phyloP scores from a whole-genome alignment of 2,329 filamentous ascomycete species.

The Cadophora malorum region DNA sequence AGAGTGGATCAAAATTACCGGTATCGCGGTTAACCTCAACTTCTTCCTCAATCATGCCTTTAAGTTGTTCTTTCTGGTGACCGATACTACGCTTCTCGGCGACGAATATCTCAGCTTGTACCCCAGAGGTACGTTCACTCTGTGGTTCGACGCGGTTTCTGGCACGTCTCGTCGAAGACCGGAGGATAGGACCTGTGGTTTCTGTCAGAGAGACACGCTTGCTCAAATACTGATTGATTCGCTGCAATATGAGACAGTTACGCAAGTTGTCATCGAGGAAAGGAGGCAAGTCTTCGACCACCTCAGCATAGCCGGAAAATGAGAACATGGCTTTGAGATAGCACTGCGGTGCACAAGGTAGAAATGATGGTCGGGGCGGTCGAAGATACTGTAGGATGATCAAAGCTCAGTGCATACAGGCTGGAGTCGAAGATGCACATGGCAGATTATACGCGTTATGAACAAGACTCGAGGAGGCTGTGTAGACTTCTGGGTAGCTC shows the following conservation, averaged over 20 bases:
- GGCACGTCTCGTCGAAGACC: neutral
- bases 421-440: neutral
- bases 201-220: neutral
- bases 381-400: neutral
- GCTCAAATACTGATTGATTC: neutral
- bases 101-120: slow-evolving; percentile 15
- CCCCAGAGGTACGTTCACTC: neutral
- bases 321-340: neutral
- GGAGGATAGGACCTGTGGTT: neutral
- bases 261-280: neutral
- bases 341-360: neutral
- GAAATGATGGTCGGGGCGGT: neutral
- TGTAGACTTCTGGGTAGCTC: neutral
- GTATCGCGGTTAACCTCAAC: neutral
- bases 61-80: neutral
- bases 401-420: neutral
- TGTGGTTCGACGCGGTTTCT: neutral
- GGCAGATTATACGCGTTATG: neutral
- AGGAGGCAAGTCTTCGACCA: neutral
- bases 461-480: neutral
- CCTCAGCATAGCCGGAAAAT: neutral
- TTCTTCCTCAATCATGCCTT: neutral
- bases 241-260: neutral
- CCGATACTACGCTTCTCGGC: neutral
- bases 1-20: neutral